Evolutionary conservation across 2,329 filamentous ascomycete species (phyloP), one percentile per base, ranked within the genome.

Genomic region (Cladophialophora carrionii): DNA sequence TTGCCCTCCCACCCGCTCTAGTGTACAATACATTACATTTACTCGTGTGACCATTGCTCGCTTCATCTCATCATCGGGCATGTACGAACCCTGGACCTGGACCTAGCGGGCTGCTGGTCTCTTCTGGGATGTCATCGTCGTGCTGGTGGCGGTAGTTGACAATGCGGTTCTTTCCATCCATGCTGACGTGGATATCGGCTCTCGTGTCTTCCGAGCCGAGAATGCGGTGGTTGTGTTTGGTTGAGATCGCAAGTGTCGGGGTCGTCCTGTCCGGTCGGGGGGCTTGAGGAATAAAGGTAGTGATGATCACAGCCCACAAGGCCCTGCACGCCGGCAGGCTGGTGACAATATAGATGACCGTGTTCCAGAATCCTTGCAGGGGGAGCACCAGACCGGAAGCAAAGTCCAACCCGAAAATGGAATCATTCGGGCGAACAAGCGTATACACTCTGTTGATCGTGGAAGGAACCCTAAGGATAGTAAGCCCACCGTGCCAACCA

Each of bases 341-440:
- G 0, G 89, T 91, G 10, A 85, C 82, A 17, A 87, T 78, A 76
- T 95, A 96, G 70, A 96, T 91, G 64, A 90, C 76, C 20, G 88
- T 85, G 74, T 96, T 96, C 90, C 91, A 95, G 72, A 93, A 90
- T 0, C 91, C 91, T 74, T 96, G 91, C 0, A 92, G 82, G 0
- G 91, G 91, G 8, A 96, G 82, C 0, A 95, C 90, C 48, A 91
- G 83, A 0, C 89, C 87, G 24, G 89, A 88, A 69, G 88, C 84
- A 69, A 89, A 87, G 71, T 91, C 87, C 26, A 95, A 83, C 0
- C 82, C 79, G 31, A 87, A 82, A 7, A 81, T 81, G 0, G 81
- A 76, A 3, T 81, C 64, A 29, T 83, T 77, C 0, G 82, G 79
- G 72, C 89, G 80, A 8, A 87, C 81, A 17, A 92, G 80, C 3